A percentile compares a stretch with the other conserved stretches of the same genome.
phyloP scores from a whole-genome alignment of 78 protist species.

The Guillardia theta region DNA sequence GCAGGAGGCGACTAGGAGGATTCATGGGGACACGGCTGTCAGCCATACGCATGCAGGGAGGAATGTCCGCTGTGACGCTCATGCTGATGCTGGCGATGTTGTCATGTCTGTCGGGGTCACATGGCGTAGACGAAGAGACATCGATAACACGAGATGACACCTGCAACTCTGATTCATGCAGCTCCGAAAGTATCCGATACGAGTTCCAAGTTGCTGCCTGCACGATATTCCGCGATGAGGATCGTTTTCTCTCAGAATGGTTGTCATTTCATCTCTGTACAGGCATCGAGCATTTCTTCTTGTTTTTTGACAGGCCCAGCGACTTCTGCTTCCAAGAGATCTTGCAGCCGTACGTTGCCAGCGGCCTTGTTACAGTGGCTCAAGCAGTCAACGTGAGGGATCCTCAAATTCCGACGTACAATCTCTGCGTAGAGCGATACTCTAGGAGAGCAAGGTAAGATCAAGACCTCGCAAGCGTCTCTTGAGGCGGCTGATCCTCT shows the following conservation, averaged over 20 bases:
- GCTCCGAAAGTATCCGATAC: too few species aligned
- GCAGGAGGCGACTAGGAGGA: too few species aligned
- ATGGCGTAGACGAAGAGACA: too few species aligned
- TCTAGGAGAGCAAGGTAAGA: neutral
- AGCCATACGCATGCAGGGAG: too few species aligned
- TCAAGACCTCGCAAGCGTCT: too few species aligned
- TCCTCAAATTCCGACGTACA: neutral
- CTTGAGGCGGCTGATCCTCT: too few species aligned
- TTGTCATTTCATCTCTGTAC: neutral
- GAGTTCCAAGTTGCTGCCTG: neutral
- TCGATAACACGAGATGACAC: too few species aligned
- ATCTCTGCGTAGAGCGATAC: neutral
- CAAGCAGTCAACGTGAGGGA: neutral
- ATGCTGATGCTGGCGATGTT: too few species aligned
- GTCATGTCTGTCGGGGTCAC: too few species aligned
- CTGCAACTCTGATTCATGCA: too few species aligned
- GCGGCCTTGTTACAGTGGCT: neutral
- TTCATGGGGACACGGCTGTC: too few species aligned
- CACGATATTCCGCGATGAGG: constrained; percentile 7
- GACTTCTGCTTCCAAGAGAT: neutral
- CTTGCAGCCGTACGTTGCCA: neutral
- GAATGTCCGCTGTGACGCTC: too few species aligned
- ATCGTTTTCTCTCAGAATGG: neutral
- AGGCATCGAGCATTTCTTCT: neutral
- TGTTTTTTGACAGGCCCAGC: neutral